These are phyloP conservation scores for Exophiala sideris DNA, from an alignment of 2,329 filamentous ascomycete genomes.

Conservation along the genomic window DNA sequence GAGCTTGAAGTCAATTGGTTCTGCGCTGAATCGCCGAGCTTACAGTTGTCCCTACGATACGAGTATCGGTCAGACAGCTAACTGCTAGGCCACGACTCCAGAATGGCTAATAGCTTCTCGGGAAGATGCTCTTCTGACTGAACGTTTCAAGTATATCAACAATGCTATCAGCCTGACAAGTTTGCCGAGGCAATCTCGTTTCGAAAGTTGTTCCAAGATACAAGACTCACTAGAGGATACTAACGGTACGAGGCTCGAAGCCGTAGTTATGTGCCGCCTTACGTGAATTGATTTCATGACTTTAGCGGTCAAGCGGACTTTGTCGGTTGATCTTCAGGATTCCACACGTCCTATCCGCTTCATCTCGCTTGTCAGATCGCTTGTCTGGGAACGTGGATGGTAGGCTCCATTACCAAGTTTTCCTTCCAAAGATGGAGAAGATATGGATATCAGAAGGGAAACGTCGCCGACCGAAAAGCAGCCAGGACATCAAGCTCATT, in stretches of 20 bases:
- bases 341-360: not conserved
- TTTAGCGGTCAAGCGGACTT: not conserved
- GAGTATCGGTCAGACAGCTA: no score
- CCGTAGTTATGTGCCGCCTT: not conserved
- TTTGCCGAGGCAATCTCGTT: conserved; percentile 7
- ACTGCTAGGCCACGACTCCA: no score
- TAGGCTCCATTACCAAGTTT: no score
- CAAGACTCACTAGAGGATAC: not conserved
- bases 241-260: not conserved
- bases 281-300: not conserved
- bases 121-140: not conserved
- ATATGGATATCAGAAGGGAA: no score
- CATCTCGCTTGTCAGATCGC: not conserved
- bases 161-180: not conserved
- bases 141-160: not conserved
- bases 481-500: no score
- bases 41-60: no score
- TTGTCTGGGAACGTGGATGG: no score
- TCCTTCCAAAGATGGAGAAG: no score
- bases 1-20: no score
- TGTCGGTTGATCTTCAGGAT: not conserved
- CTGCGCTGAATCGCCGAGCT: no score
- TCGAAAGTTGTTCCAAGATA: conserved; percentile 5
- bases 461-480: no score
- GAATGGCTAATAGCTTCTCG: no score